A percentile compares a stretch with the other conserved stretches of the same genome.
These are phyloP conservation scores for Picochlorum sp. DNA, from an alignment of 139 green algal genomes.

Conservation along the genomic window DNA sequence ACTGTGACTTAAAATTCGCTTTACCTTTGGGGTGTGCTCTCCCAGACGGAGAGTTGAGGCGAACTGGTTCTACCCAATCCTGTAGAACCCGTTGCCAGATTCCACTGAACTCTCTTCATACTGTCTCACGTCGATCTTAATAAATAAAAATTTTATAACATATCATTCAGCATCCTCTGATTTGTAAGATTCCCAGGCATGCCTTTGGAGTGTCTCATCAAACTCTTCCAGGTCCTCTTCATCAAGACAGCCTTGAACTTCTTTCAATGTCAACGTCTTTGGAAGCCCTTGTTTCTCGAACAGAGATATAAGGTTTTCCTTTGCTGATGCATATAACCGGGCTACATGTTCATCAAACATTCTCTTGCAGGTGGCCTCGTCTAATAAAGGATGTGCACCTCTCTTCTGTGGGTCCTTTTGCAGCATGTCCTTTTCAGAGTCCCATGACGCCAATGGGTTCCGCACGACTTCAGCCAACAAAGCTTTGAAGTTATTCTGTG, in stretches of 20 bases:
- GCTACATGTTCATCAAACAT: slow-evolving; percentile 38
- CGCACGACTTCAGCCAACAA: slow-evolving; percentile 55
- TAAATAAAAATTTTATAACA: no score
- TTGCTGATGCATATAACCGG: slow-evolving; percentile 8
- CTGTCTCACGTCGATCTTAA: no score
- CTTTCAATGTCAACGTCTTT: not conserved
- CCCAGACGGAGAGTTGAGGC: no score
- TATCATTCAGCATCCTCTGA: no score
- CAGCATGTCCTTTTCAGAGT: slow-evolving; percentile 21
- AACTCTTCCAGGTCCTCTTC: no score
- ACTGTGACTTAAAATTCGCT: no score
- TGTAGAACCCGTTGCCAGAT: no score
- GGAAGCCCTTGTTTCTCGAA: not conserved
- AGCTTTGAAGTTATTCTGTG: slow-evolving; percentile 37
- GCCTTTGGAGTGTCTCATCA: no score
- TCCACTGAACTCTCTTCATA: no score
- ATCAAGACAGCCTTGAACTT: not conserved
- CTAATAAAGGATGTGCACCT: slow-evolving; percentile 18
- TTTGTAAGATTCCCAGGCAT: no score
- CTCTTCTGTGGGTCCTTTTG: slow-evolving; percentile 40
- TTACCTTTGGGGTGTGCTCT: no score
- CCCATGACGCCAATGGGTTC: slow-evolving; percentile 34
- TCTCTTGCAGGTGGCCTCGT: slow-evolving; percentile 11
- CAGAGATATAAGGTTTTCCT: not conserved
- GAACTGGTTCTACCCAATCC: no score